Evolutionary conservation across 257 asterid species (phyloP), one percentile per base, ranked within the genome.

Genomic region (Gentiana dahurica): DNA sequence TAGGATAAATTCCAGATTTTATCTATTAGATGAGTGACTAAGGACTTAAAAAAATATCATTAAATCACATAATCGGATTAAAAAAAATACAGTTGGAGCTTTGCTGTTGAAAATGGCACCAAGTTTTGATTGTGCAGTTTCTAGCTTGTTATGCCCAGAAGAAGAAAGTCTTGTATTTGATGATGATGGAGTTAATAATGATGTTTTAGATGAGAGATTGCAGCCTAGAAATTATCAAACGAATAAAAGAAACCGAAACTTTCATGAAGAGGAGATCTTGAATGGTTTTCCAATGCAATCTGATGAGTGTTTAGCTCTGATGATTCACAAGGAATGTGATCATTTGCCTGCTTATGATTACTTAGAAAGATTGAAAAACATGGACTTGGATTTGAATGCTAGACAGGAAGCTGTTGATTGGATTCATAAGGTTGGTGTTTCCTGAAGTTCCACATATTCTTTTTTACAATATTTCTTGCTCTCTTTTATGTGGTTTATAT

Each of bases 141-240:
- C 79, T 11, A 70, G 66, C 51, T 75, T 77, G 50, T 69, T 77
- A 11, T 77, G 80, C 58, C 57, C 82, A 49, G 82, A 77, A 63
- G 77, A 70, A 34, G 53, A 62, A 67, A 64, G 54, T 54, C 59
- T 53, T 34, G 56, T 73, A 41, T 64, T 67, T 61, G 74, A 73
- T 57, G 71, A 57, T 41, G 68, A 61, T 34, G 70, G 34, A 47
- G 43, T 59, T 41, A 69, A 56, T 37, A 24, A 49, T 39, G 57
- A 54, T 59, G 50, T 35, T 56, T 11, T 54, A 48, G 66, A 49
- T 58, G 68, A 55, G 34, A 51, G 54, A 53, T 65, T 68, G 65
- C 32, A 51, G 54, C 71, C 36, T 49, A 60, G 62, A 57, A 73
- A 58, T 53, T 53, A 53, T 64, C 65, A 52, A 57, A 63, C 37